Conservation (phyloP, 208 protist genomes). For the Porcisia deanei region DNA sequence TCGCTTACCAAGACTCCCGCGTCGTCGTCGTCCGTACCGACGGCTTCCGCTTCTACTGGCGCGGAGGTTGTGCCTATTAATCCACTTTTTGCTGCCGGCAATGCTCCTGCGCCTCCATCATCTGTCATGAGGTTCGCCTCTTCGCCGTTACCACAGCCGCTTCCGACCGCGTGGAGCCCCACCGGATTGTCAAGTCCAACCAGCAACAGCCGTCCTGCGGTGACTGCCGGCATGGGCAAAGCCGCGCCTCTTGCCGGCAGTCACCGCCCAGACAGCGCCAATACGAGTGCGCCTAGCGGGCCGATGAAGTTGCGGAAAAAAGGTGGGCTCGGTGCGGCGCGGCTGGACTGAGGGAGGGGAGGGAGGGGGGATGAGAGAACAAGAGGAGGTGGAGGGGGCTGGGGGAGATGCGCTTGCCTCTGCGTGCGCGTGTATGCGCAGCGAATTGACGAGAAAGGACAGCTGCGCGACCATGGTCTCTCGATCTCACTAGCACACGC, state of each 20-base stretch:
- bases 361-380: too few relatives aligned
- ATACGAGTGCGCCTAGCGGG: conserved; percentile 3
- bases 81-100: not conserved
- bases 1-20: not conserved
- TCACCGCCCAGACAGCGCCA: not conserved
- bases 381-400: not conserved
- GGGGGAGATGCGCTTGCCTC: too few relatives aligned
- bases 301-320: conserved; percentile 65
- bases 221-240: not conserved
- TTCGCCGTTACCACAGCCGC: not conserved
- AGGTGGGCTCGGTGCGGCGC: conserved; percentile 56
- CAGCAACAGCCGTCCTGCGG: not conserved
- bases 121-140: not conserved
- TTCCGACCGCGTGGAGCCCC: not conserved
- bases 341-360: conserved; percentile 24
- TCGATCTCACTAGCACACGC: not conserved
- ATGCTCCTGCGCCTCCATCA: not conserved
- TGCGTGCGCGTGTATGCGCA: not conserved
- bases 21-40: not conserved
- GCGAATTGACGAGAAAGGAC: not conserved
- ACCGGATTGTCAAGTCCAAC: not conserved
- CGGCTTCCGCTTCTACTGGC: conserved; percentile 5
- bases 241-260: not conserved
- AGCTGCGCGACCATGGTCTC: not conserved
- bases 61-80: not conserved